Evolutionary conservation across 192 early-diverging fungal species (phyloP).

Genomic region (Coemansia sp.): DNA sequence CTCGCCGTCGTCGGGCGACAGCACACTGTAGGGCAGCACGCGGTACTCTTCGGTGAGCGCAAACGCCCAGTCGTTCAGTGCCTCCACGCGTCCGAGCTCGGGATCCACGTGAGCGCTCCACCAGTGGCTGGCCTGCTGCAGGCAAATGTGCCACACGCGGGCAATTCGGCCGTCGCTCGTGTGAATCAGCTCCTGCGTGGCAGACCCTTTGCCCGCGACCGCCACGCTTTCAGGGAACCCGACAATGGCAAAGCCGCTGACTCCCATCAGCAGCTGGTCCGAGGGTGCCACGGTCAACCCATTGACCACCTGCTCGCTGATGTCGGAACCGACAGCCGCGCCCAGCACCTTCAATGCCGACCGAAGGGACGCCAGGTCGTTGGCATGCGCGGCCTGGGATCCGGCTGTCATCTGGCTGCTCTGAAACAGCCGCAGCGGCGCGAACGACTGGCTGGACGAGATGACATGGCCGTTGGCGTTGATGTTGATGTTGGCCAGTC

Average conservation of each 20-base stretch:
- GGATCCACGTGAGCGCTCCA: constrained; percentile 68
- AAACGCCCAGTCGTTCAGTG: constrained; percentile 82
- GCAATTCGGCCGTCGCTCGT: constrained; percentile 54
- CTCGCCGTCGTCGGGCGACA: constrained; percentile 72
- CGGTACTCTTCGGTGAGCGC: constrained; percentile 62
- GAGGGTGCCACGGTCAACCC: not conserved
- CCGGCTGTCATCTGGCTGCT: not conserved
- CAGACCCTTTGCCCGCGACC: constrained; percentile 53
- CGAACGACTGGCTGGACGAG: constrained; percentile 72
- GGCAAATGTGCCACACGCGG: constrained; percentile 77
- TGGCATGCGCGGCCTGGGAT: not conserved
- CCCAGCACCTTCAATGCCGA: not conserved
- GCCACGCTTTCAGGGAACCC: constrained; percentile 15
- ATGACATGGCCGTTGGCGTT: constrained; percentile 61
- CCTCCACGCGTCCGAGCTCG: constrained; percentile 56
- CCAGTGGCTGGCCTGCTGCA: constrained; percentile 80
- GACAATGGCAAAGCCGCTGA: not conserved
- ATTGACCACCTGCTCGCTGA: not conserved
- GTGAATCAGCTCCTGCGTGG: constrained; percentile 63
- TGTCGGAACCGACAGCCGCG: not conserved
- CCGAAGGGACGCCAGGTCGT: constrained; percentile 1
- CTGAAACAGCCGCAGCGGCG: not conserved
- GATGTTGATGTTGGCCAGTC: constrained; percentile 81
- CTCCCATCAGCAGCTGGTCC: not conserved
- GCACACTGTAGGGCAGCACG: constrained; percentile 73